Evolutionary conservation across 2,329 filamentous ascomycete species (phyloP).

Genomic region (Exophiala calicioides): DNA sequence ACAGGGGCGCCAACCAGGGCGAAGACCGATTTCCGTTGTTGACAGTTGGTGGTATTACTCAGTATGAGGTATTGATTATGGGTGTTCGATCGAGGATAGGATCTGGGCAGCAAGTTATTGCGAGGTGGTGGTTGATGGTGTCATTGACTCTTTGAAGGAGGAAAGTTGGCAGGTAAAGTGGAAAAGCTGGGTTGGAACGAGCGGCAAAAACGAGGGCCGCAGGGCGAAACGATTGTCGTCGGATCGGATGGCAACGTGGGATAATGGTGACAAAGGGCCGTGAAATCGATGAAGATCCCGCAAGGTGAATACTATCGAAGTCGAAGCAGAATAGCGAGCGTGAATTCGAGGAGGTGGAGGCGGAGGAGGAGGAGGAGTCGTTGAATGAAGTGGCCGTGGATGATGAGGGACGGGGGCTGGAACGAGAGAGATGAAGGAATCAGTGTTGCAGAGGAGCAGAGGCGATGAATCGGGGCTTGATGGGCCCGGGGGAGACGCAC

Average conservation of each 20-base stretch:
- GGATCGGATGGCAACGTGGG: constrained; percentile 1
- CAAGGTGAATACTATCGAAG: constrained; percentile 6
- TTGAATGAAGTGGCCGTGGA: too few relatives aligned
- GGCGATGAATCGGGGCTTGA: too few relatives aligned
- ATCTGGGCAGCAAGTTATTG: constrained; percentile 5
- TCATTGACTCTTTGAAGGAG: constrained; percentile 26
- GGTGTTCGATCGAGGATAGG: background rate
- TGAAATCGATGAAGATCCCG: constrained; percentile 1
- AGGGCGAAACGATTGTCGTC: constrained; percentile 13
- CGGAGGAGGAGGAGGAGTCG: too few relatives aligned
- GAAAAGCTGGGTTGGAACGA: constrained; percentile 22
- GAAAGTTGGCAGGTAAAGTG: constrained; percentile 9
- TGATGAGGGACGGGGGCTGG: too few relatives aligned
- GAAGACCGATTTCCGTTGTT: constrained; percentile 5
- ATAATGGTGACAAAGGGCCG: constrained; percentile 16
- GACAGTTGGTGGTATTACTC: constrained; percentile 2
- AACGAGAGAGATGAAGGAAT: too few relatives aligned
- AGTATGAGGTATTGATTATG: background rate
- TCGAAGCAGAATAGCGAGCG: constrained; percentile 19
- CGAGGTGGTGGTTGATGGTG: constrained; percentile 16
- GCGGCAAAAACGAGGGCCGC: constrained; percentile 14
- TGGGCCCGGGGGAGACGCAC: too few relatives aligned
- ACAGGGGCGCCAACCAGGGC: constrained; percentile 25
- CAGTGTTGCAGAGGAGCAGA: too few relatives aligned
- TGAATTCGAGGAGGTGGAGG: too few relatives aligned